Evolutionary conservation across 1,284 basidiomycete genomes (phyloP).

Genomic region (Porphyrellus sp.): DNA sequence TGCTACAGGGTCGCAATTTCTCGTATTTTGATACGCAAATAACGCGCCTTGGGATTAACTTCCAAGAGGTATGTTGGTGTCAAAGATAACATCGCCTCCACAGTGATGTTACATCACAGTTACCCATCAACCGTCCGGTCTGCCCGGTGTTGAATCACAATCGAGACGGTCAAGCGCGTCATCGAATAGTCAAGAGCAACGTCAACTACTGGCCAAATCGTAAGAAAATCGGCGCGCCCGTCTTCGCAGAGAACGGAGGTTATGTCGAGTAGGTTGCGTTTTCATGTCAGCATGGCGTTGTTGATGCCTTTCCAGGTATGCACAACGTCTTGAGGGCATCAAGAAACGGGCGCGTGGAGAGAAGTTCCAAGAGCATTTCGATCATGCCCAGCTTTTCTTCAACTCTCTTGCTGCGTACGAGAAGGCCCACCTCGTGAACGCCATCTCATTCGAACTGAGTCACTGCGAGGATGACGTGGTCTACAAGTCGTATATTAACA

Average conservation of each 20-base stretch:
- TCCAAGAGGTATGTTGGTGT: constrained; percentile 50
- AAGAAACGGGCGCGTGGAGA: constrained; percentile 65
- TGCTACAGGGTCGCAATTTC: constrained; percentile 83
- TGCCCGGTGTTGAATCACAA: constrained; percentile 77
- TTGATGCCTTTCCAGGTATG: constrained; percentile 36
- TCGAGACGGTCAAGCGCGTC: constrained; percentile 62
- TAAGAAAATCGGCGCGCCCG: constrained; percentile 50
- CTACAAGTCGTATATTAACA: constrained; percentile 60
- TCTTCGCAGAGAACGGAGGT: constrained; percentile 50
- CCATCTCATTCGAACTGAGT: constrained; percentile 75
- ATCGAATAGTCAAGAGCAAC: constrained; percentile 56
- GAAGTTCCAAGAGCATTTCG: constrained; percentile 74
- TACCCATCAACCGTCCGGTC: constrained; percentile 80
- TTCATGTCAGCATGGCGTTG: neutral
- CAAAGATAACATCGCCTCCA: no score
- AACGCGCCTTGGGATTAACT: constrained; percentile 70
- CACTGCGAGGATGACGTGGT: constrained; percentile 76
- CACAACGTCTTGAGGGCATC: constrained; percentile 54
- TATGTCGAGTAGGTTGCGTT: constrained; percentile 49
- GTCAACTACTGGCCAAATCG: constrained; percentile 80
- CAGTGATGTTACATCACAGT: no score
- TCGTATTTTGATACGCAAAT: constrained; percentile 83
- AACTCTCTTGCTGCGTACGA: constrained; percentile 72
- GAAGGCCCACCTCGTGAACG: constrained; percentile 61
- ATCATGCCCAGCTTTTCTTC: constrained; percentile 73